A percentile compares a stretch with the other conserved stretches of the same genome.
Evolutionary conservation across 768 basidiomycete genomes (phyloP).

Genomic region (Gymnopilus dilepis): DNA sequence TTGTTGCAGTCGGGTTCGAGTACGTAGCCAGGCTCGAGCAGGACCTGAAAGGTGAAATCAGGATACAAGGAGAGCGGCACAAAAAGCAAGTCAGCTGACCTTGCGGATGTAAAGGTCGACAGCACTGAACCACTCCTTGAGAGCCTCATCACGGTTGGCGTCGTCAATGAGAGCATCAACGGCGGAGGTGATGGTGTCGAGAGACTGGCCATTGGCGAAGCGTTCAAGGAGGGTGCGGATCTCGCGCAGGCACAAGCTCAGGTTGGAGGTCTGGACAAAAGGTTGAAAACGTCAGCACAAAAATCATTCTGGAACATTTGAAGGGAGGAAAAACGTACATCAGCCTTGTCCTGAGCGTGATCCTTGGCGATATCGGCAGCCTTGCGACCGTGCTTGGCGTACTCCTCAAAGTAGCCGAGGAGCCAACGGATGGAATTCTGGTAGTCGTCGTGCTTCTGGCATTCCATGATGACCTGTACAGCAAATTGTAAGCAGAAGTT

Average conservation of each 20-base stretch:
- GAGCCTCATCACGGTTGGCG: conserved; percentile 71
- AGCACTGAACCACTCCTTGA: conserved; percentile 73
- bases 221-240: conserved; percentile 87
- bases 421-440: conserved; percentile 83
- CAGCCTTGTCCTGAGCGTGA: conserved; percentile 25
- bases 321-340: conserved; percentile 28
- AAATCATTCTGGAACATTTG: too few species aligned
- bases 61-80: not conserved
- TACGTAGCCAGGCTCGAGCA: conserved; percentile 86
- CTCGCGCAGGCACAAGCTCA: conserved; percentile 63
- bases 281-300: not conserved
- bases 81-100: conserved; percentile 40
- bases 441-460: conserved; percentile 91
- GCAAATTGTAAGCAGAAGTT: not conserved
- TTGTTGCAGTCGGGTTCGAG: conserved; percentile 76
- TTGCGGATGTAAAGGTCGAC: conserved; percentile 71
- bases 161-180: conserved; percentile 76
- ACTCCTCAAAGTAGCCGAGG: conserved; percentile 64
- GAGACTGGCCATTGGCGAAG: conserved; percentile 78
- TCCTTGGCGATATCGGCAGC: conserved; percentile 28
- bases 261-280: conserved; percentile 50
- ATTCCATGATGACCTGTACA: conserved; percentile 79
- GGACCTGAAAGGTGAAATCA: conserved; percentile 43
- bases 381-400: conserved; percentile 54
- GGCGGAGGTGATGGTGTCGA: conserved; percentile 73